Percentiles rank a stretch among this genome's conserved stretches.
phyloP scores from a whole-genome alignment of 495 filamentous ascomycete species.

The Cladorrhinum samala region DNA sequence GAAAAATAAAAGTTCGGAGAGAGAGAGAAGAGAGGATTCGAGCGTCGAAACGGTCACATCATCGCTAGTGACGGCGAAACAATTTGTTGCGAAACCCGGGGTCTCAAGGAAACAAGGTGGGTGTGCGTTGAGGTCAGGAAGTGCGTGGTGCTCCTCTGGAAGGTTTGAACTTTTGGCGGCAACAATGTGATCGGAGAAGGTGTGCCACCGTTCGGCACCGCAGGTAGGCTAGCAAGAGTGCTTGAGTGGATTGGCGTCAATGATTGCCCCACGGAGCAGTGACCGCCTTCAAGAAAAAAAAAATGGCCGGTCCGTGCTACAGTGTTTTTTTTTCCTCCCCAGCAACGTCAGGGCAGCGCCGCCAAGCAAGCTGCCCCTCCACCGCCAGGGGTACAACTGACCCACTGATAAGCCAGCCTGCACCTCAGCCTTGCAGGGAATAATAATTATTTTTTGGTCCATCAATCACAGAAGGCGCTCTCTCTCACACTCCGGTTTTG shows the following conservation, averaged over 20 bases:
- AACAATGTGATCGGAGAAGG: constrained; percentile 12
- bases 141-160: neutral
- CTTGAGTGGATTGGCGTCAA: neutral
- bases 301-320: neutral
- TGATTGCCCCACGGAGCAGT: neutral
- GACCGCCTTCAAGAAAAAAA: neutral
- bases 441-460: neutral
- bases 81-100: constrained; percentile 4
- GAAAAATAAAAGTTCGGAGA: constrained; percentile 7
- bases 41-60: constrained; percentile 26
- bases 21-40: constrained; percentile 6
- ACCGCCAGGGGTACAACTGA: constrained; percentile 4
- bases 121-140: neutral
- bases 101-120: constrained; percentile 1
- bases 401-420: neutral
- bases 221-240: neutral
- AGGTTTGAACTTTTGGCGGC: constrained; percentile 22
- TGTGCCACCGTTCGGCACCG: too few relatives aligned
- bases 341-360: too few relatives aligned
- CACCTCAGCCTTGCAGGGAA: constrained; percentile 10
- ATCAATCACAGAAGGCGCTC: neutral
- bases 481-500: neutral
- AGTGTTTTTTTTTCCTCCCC: neutral
- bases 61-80: constrained; percentile 22
- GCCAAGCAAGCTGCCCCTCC: neutral